Evolutionary conservation across 441 rosid genomes (phyloP).

Genomic region (Flueggea neowawraea): DNA sequence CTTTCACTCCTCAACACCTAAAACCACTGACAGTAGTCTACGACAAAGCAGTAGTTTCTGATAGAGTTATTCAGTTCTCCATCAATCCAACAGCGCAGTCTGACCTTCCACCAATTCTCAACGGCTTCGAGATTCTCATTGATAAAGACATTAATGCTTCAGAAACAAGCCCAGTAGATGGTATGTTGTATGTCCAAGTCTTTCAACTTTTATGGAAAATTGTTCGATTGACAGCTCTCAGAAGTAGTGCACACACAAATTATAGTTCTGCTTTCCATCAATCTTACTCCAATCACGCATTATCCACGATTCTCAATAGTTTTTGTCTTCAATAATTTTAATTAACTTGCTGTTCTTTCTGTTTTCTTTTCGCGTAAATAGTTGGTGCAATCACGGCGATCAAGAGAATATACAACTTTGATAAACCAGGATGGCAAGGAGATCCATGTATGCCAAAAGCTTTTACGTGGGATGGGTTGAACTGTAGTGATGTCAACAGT

Average conservation of each 20-base stretch:
- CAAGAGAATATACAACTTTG: constrained; percentile 10
- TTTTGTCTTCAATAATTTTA: no score
- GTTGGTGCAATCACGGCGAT: constrained; percentile 23
- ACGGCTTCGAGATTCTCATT: constrained; percentile 9
- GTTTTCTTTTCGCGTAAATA: background rate
- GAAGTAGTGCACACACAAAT: no score
- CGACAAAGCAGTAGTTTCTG: background rate
- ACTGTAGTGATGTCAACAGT: constrained; percentile 11
- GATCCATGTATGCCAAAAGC: constrained; percentile 33
- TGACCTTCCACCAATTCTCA: constrained; percentile 29
- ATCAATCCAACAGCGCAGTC: constrained; percentile 10
- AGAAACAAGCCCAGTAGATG: constrained; percentile 17
- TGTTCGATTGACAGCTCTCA: no score
- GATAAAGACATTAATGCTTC: background rate
- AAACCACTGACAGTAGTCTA: background rate
- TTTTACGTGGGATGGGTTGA: constrained; percentile 30
- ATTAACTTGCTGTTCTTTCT: no score
- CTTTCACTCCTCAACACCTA: constrained; percentile 12
- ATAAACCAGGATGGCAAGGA: constrained; percentile 28
- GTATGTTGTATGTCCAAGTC: constrained; percentile 7
- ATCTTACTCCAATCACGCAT: no score
- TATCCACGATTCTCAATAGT: no score
- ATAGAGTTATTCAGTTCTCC: background rate
- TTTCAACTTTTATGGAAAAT: no score
- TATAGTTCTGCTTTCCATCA: no score